These are phyloP conservation scores for Anthostomella pinea DNA, from an alignment of 2,329 filamentous ascomycete genomes.

Conservation along the genomic window DNA sequence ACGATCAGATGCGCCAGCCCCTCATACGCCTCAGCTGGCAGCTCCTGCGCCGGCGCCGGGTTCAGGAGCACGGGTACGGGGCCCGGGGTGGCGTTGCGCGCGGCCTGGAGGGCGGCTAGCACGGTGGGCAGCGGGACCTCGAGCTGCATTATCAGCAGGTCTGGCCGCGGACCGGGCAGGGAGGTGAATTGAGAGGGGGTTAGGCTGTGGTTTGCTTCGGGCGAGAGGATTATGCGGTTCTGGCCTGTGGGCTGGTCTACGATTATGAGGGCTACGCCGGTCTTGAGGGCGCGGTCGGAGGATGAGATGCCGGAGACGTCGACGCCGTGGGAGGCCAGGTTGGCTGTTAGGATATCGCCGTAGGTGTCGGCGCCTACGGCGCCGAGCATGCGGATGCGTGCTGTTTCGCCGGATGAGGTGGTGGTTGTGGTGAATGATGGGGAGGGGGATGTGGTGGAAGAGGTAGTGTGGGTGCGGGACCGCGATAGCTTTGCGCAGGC, in stretches of 20 bases:
- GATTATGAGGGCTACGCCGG: constrained; percentile 72
- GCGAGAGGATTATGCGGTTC: constrained; percentile 72
- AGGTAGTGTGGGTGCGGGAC: constrained; percentile 39
- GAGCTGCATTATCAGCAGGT: constrained; percentile 73
- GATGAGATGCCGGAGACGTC: constrained; percentile 51
- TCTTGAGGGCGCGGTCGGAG: constrained; percentile 47
- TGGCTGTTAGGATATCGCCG: constrained; percentile 55
- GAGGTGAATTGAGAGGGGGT: constrained; percentile 34
- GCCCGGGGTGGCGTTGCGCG: constrained; percentile 41
- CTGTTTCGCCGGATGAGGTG: constrained; percentile 27
- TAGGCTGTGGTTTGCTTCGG: constrained; percentile 64
- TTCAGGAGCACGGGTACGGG: constrained; percentile 74
- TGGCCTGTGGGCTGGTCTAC: constrained; percentile 71
- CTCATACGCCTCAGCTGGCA: constrained; percentile 65
- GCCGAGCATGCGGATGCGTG: constrained; percentile 66
- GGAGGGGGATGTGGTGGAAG: too few relatives aligned
- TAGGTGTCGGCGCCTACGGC: constrained; percentile 70
- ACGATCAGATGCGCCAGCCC: constrained; percentile 77
- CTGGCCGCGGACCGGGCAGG: constrained; percentile 42
- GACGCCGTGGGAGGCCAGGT: constrained; percentile 60
- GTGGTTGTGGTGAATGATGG: constrained; percentile 33
- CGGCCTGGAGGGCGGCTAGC: constrained; percentile 55
- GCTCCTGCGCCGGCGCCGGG: constrained; percentile 70
- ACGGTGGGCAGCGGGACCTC: constrained; percentile 69
- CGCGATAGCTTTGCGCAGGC: constrained; percentile 80